Evolutionary conservation across 2,329 filamentous ascomycete genomes (phyloP).

Genomic region (Raffaelea deltoideospora): DNA sequence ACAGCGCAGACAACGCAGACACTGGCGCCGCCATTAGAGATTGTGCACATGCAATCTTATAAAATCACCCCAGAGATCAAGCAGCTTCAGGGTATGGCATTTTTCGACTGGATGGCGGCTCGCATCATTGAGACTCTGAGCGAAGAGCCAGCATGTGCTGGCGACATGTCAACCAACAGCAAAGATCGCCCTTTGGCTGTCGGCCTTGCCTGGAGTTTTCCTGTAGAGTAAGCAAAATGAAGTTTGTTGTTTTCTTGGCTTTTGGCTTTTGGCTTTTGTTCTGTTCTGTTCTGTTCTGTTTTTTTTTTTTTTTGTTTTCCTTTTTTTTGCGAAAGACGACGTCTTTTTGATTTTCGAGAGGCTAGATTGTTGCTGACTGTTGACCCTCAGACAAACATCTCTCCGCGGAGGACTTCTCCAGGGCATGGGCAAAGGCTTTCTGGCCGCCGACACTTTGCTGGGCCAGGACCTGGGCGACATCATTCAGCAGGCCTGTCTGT

Average conservation of each 20-base stretch:
- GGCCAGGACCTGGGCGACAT: conserved; percentile 46
- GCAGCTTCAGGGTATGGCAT: conserved; percentile 38
- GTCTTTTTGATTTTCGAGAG: not conserved
- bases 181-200: conserved; percentile 34
- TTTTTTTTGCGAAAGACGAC: not conserved
- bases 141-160: too few relatives aligned
- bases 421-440: conserved; percentile 52
- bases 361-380: too few relatives aligned
- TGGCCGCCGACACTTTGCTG: conserved; percentile 39
- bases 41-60: conserved; percentile 39
- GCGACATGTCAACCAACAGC: conserved; percentile 13
- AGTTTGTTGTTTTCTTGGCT: too few relatives aligned
- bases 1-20: too few relatives aligned
- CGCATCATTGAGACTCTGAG: conserved; percentile 41
- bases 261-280: too few relatives aligned
- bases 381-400: conserved; percentile 52
- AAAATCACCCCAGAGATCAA: conserved; percentile 41
- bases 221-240: conserved; percentile 56
- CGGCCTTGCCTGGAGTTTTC: conserved; percentile 55
- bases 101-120: conserved; percentile 55
- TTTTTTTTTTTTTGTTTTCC: not conserved
- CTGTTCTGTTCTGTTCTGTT: too few relatives aligned
- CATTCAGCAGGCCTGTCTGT: conserved; percentile 37
- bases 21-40: conserved; percentile 16
- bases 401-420: conserved; percentile 42